Percentiles rank a stretch among this genome's conserved stretches.
Conservation (phyloP, 495 filamentous ascomycete genomes). For the Extremus antarcticus region DNA sequence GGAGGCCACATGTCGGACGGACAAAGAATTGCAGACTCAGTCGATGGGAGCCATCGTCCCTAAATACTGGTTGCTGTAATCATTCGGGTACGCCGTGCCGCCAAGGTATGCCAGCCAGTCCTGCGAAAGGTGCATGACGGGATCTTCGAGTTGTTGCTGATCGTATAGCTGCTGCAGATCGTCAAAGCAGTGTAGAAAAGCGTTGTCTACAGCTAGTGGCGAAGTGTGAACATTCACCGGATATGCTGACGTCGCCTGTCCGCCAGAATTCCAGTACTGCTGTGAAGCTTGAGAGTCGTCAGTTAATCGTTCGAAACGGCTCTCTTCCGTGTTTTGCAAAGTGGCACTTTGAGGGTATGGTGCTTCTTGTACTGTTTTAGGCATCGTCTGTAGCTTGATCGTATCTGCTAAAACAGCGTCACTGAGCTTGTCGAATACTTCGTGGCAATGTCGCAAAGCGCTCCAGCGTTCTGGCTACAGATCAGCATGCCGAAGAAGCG, state of each 20-base stretch:
- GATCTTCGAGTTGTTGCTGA: slow-evolving; percentile 9
- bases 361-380: too few relatives aligned
- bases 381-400: background rate
- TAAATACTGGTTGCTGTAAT: background rate
- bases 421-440: slow-evolving; percentile 15
- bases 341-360: too few relatives aligned
- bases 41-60: background rate
- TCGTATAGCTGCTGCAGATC: slow-evolving; percentile 13
- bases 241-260: background rate
- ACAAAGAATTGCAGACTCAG: too few relatives aligned
- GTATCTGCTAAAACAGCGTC: slow-evolving; percentile 10
- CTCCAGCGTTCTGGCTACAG: background rate
- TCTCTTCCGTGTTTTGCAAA: too few relatives aligned
- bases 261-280: background rate
- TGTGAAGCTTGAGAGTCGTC: too few relatives aligned
- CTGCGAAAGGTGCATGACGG: slow-evolving; percentile 12
- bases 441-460: background rate
- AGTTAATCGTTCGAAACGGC: too few relatives aligned
- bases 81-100: background rate
- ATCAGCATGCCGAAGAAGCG: background rate
- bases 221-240: background rate
- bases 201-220: slow-evolving; percentile 6
- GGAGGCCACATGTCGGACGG: too few relatives aligned
- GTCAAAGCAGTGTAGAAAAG: slow-evolving; percentile 8
- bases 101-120: slow-evolving; percentile 13